These are phyloP conservation scores for Erodium chrysanthum DNA, from an alignment of 441 rosid species.

Conservation along the genomic window DNA sequence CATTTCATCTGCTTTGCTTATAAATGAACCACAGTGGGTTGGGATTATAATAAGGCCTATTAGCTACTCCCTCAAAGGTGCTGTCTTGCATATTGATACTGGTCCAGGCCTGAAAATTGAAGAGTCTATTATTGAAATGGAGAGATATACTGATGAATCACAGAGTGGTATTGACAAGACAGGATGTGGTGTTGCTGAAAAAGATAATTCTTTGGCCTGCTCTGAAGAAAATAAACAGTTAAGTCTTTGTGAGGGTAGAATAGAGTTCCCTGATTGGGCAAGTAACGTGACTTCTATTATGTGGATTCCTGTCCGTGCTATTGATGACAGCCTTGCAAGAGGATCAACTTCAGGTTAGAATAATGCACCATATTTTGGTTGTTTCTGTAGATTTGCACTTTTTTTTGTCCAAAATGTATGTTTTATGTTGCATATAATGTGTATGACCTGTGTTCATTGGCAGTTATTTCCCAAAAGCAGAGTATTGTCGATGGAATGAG, in stretches of 20 bases:
- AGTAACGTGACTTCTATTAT: conserved; percentile 57
- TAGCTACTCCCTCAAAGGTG: conserved; percentile 73
- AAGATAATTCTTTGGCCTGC: conserved; percentile 26
- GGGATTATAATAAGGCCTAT: conserved; percentile 74
- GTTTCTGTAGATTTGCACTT: conserved; percentile 9
- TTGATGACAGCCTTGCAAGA: conserved; percentile 64
- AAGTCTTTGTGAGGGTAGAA: conserved; percentile 50
- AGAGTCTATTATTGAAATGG: conserved; percentile 81
- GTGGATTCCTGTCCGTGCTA: conserved; percentile 84
- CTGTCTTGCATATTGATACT: conserved; percentile 78
- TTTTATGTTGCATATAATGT: conserved; percentile 18
- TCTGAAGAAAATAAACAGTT: conserved; percentile 45
- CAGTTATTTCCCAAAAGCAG: conserved; percentile 61
- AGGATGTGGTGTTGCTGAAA: conserved; percentile 23
- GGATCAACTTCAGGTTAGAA: conserved; percentile 83
- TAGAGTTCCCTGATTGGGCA: conserved; percentile 90
- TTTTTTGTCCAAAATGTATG: conserved; percentile 9
- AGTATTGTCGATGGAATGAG: conserved; percentile 93
- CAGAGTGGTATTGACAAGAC: conserved; percentile 21
- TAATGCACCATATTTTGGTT: conserved; percentile 13
- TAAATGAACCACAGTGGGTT: conserved; percentile 92
- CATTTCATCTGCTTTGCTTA: conserved; percentile 69
- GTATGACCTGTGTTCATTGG: conserved; percentile 18
- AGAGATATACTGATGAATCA: conserved; percentile 34
- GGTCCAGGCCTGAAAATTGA: conserved; percentile 91